Conservation (phyloP, 2,329 filamentous ascomycete species). For the Sordariomycetes sp. region DNA sequence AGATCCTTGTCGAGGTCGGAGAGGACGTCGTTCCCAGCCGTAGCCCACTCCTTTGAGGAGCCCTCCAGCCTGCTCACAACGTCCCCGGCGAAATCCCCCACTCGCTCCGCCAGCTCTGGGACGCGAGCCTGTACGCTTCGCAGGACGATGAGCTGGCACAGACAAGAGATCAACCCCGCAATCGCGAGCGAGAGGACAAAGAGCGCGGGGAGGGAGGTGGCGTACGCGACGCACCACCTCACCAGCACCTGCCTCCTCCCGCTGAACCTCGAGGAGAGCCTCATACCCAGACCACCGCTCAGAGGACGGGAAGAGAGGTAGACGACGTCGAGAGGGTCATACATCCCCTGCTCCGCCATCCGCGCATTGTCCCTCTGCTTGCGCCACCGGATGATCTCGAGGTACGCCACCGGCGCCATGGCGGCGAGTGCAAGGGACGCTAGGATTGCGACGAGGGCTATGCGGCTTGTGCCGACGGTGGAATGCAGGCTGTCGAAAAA, state of each 20-base stretch:
- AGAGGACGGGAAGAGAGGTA: slow-evolving; percentile 77
- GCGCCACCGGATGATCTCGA: slow-evolving; percentile 67
- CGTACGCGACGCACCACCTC: slow-evolving; percentile 77
- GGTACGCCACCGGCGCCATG: slow-evolving; percentile 67
- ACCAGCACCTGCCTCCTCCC: slow-evolving; percentile 56
- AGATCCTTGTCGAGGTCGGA: slow-evolving; percentile 58
- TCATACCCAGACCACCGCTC: slow-evolving; percentile 60
- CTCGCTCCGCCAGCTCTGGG: slow-evolving; percentile 59
- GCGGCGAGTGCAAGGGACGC: slow-evolving; percentile 56
- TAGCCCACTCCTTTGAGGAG: slow-evolving; percentile 64
- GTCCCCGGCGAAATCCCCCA: slow-evolving; percentile 66
- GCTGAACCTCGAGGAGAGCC: slow-evolving; percentile 51
- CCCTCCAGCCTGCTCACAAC: slow-evolving; percentile 61
- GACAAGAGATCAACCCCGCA: slow-evolving; percentile 68
- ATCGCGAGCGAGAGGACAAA: slow-evolving; percentile 74
- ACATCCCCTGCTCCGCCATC: slow-evolving; percentile 46
- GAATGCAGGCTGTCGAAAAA: slow-evolving; percentile 68
- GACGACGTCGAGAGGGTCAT: slow-evolving; percentile 76
- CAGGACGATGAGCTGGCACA: slow-evolving; percentile 74
- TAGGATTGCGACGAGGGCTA: slow-evolving; percentile 65
- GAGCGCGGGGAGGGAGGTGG: slow-evolving; percentile 73
- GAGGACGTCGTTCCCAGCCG: slow-evolving; percentile 62
- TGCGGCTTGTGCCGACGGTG: slow-evolving; percentile 54
- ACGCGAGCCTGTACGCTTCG: slow-evolving; percentile 60
- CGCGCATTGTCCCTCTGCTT: slow-evolving; percentile 56